phyloP scores from a whole-genome alignment of 73 alveolate genomes.

The Stentor coeruleus region DNA sequence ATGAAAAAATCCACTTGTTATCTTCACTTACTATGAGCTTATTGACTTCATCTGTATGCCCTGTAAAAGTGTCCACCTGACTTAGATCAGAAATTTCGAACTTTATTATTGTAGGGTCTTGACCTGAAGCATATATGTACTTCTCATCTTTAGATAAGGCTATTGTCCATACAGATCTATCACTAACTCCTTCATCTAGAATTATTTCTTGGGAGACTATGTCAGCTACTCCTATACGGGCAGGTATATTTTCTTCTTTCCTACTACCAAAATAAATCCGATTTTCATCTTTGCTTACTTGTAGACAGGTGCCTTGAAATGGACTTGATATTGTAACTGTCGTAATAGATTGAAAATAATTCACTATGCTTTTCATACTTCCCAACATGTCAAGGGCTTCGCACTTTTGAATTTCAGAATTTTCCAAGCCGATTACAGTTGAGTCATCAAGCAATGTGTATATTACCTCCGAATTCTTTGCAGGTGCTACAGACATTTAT shows the following conservation, averaged over 20 bases:
- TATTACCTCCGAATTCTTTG: too few species aligned
- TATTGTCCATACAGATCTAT: neutral
- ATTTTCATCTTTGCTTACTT: neutral
- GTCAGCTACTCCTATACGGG: neutral
- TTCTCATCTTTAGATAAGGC: neutral
- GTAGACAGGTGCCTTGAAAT: neutral
- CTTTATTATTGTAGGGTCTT: neutral
- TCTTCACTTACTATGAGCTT: neutral
- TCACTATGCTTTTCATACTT: neutral
- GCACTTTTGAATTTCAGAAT: neutral
- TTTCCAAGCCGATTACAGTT: neutral
- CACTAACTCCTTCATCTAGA: neutral
- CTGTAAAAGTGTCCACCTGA: neutral
- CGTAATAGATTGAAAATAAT: neutral
- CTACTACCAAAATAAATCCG: neutral
- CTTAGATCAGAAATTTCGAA: neutral
- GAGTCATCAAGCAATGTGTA: neutral
- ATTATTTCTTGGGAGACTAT: neutral
- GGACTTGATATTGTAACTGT: neutral
- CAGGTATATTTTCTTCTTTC: neutral
- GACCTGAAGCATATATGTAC: neutral
- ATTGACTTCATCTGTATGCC: neutral
- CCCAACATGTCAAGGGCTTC: neutral
- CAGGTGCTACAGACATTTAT: neutral
- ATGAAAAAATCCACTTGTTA: neutral